Base-by-base conservation (phyloP, 352 stramenopile species). In the Globisporangium iwayamae region DNA sequence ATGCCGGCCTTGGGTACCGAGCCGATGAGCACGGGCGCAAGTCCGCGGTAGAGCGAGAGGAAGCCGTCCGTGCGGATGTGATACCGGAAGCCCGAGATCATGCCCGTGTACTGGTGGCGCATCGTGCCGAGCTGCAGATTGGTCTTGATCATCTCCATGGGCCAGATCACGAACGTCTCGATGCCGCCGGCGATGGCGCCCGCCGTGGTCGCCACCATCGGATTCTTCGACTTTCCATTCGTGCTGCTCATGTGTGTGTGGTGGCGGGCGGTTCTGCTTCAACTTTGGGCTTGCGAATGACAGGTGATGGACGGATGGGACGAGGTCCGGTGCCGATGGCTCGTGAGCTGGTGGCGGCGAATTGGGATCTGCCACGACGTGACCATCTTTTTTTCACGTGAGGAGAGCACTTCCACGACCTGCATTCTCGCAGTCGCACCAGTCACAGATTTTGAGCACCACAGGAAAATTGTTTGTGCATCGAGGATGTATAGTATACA, bases 1-100 rank as follows among this genome's bases (percentile, higher is more conserved):
- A 99, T 98, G 11, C 96, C 96, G 7, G 96, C 95, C 69, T 99
- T 99, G 9, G 96, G 96, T 47, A 98, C 94, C 54, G 88, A 97
- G 25, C 94, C 95, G 36, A 99, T 79, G 28, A 99, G 79, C 56
- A 98, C 97, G 3, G 96, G 96, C 9, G 92, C 82, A 38, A 99
- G 80, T 22, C 96, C 96, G 61, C 96, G 87, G 67, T 99, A 99
- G 4, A 99, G 88, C 62, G 89, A 89, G 9, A 81, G 55, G 5
- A 84, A 67, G 20, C 84, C 84, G 57, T 89, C 82, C 13, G 72
- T 84, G 60, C 76, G 78, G 30, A 91, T 60, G 60, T 93, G 84
- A 65, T 91, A 91, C 51, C 70, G 73, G 57, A 93, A 93, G 60
- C 84, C 84, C 16, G 74, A 70, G 32, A 90, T 39, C 84, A 91